Conservation (phyloP, 495 filamentous ascomycete genomes). For the Hypoxylon fragiforme region DNA sequence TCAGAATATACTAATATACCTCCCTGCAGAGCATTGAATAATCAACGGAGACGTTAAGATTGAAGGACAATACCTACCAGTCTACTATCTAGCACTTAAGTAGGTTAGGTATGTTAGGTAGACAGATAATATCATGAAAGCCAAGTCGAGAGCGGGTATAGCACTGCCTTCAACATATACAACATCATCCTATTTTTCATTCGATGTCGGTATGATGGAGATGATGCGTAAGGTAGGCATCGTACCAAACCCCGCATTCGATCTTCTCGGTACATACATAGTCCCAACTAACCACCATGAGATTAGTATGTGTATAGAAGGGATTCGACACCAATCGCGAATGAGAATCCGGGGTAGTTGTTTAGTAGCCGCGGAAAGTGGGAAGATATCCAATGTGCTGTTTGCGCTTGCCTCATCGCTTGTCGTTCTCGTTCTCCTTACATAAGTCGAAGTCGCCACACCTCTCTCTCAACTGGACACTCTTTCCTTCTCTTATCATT, state of each 20-base stretch:
- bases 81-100: neutral
- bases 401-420: neutral
- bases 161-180: conserved; percentile 5
- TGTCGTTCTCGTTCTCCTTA: neutral
- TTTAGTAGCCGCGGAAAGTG: conserved; percentile 1
- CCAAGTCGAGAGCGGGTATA: conserved; percentile 6
- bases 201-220: conserved; percentile 24
- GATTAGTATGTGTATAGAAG: conserved; percentile 13
- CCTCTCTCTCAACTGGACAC: neutral
- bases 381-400: too few relatives aligned
- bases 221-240: conserved; percentile 13
- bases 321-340: conserved; percentile 16
- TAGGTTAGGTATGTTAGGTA: too few relatives aligned
- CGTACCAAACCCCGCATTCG: conserved; percentile 24
- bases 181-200: conserved; percentile 11
- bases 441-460: neutral
- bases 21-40: too few relatives aligned
- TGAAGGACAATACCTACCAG: neutral
- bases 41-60: too few relatives aligned
- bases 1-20: too few relatives aligned
- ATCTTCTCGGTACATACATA: conserved; percentile 17
- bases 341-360: conserved; percentile 8
- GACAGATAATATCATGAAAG: neutral
- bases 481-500: neutral
- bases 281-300: conserved; percentile 13